These are phyloP conservation scores for Aspergillus ellipticus DNA, from an alignment of 495 filamentous ascomycete species.

Conservation along the genomic window DNA sequence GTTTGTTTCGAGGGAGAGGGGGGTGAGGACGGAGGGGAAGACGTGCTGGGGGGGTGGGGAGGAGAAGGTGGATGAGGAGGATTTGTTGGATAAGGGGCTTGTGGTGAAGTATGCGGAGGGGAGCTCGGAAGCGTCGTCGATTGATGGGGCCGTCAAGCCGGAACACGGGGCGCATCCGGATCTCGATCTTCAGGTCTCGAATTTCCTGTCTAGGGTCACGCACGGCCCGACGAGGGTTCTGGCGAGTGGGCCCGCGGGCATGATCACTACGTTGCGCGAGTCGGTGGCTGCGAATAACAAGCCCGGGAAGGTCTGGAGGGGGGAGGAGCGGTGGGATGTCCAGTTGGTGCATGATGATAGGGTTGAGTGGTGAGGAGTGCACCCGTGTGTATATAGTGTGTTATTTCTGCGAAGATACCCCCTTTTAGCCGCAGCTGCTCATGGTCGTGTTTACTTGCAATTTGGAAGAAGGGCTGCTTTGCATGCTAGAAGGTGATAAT, in stretches of 20 bases:
- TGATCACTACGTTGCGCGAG: constrained; percentile 52
- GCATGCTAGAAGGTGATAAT: too few relatives aligned
- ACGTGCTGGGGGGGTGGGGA: too few relatives aligned
- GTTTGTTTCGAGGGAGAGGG: constrained; percentile 52
- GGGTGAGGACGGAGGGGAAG: too few relatives aligned
- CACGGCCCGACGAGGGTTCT: constrained; percentile 51
- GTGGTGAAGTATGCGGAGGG: too few relatives aligned
- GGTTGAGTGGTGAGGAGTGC: not conserved
- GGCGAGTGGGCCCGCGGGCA: constrained; percentile 58
- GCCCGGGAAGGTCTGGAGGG: constrained; percentile 47
- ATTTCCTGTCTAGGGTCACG: constrained; percentile 26
- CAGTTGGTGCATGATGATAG: constrained; percentile 53
- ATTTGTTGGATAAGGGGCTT: too few relatives aligned
- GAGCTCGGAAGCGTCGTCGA: too few relatives aligned
- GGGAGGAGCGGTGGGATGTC: constrained; percentile 54
- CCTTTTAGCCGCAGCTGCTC: too few relatives aligned
- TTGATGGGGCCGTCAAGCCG: constrained; percentile 55
- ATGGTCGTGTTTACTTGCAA: too few relatives aligned
- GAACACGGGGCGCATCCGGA: constrained; percentile 20
- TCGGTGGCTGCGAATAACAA: constrained; percentile 53
- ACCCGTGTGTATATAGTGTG: too few relatives aligned
- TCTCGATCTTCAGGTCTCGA: constrained; percentile 15
- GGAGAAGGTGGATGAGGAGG: too few relatives aligned
- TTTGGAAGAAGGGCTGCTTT: too few relatives aligned
- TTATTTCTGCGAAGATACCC: too few relatives aligned